Evolutionary conservation across 208 protist genomes (phyloP), one percentile per base, ranked within the genome.

Genomic region (Herpetomonas tarakana): DNA sequence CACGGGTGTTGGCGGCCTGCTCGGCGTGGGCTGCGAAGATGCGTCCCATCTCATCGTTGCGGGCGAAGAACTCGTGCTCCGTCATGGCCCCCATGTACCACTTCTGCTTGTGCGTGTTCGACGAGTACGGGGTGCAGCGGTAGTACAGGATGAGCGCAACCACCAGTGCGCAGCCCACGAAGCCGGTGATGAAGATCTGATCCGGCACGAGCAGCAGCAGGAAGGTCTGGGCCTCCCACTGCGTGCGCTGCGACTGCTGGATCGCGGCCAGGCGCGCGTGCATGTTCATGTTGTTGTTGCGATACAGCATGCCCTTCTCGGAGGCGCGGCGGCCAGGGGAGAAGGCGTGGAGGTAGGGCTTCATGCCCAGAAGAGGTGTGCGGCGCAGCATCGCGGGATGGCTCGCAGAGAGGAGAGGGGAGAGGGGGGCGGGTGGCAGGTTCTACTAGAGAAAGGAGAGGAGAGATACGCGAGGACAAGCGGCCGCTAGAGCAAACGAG

Each of bases 241-340:
- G 38, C 1, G 82, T 82, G 11, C 82, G 82, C 74, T 94, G 88
- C 19, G 76, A 71, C 31, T 55, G 57, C 25, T 84, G 73, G 59
- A 94, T 86, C 9, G 80, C 78, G 44, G 78, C 71, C 2, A 93
- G 56, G 21, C 83, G 83, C 3, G 83, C 78, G 59, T 93, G 81
- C 0, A 77, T 74, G 58, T 95, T 95, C 74, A 88, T 83, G 60
- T 95, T 87, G 67, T 70, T 90, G 65, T 91, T 92, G 52, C 89
- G 89, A 72, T 95, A 95, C 31, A 95, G 58, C 76, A 89, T 86
- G 9, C 89, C 89, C 62, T 90, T 89, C 59, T 95, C 83, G 1
- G 89, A 88, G 11, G 89, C 38, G 38, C 83, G 70, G 4, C 52
- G 70, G n/a, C 86, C 89, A 19, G 86, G 86, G 18, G 84, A 88